Conservation (phyloP, 345 rosid species). For the Dipteronia sinensis region DNA sequence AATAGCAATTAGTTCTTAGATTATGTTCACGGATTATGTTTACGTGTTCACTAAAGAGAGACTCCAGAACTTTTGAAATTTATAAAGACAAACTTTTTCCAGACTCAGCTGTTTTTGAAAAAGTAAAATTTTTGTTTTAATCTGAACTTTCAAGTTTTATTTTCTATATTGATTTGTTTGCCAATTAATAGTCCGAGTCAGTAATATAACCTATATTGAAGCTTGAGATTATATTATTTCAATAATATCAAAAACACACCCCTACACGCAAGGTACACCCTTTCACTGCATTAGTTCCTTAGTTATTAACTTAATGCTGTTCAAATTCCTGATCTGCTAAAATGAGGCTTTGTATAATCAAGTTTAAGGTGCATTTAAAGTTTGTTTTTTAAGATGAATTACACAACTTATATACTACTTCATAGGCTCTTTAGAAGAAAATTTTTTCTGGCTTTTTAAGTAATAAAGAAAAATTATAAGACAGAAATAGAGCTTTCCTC, state of each 20-base stretch:
- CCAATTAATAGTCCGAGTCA: not conserved
- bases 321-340: not conserved
- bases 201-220: too few relatives aligned
- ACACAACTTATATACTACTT: not conserved
- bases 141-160: not conserved
- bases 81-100: not conserved
- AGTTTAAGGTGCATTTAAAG: not conserved
- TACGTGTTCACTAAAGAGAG: not conserved
- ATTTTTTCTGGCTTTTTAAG: not conserved
- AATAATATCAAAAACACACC: not conserved
- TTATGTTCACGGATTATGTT: not conserved
- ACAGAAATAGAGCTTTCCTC: slow-evolving; percentile 5
- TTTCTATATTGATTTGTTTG: not conserved
- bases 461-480: not conserved
- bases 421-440: not conserved
- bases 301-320: not conserved
- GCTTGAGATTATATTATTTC: not conserved
- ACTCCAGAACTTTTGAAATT: not conserved
- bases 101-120: not conserved
- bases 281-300: not conserved
- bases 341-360: not conserved
- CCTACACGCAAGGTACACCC: not conserved
- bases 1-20: not conserved
- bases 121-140: not conserved
- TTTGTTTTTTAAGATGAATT: not conserved